Base-by-base conservation (phyloP, 306 rosid species). In the Castanopsis chinensis region DNA sequence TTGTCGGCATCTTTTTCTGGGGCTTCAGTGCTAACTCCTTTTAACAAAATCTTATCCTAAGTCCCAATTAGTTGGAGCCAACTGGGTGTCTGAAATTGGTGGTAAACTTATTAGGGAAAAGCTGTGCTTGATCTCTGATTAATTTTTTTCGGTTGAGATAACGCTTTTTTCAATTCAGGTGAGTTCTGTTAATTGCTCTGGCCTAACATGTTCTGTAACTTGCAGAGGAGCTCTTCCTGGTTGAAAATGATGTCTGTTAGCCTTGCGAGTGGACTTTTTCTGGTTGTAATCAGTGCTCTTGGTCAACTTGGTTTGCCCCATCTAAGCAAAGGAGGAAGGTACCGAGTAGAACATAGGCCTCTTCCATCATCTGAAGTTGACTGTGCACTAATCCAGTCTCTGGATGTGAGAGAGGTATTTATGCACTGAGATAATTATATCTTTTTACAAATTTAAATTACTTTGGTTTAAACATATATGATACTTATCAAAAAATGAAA, bases 211-310 rank as follows among this genome's bases (percentile, higher is more conserved):
- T 72, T 75, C 65, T 10, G 3, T 84, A 69, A 80, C 52, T 84
- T 78, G 75, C 86, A 92, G 99, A 88, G 86, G 74, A 86, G 78
- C 75, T 88, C 87, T 65, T 58, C 83, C 19, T 80, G 89, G 32
- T 80, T 81, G 65, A 89, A 83, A 81, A 76, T 87, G 69, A 61
- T 92, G 56, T 87, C 97, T 64, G 85, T 84, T 72, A 67, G 85
- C 75, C 78, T 91, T 83, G 93, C 89, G 65, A 89, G 86, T 81
- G 99, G 95, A 73, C 73, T 91, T 89, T 88, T 92, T 83, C 89
- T 94, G 52, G 81, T 85, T n/a, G 82, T 90, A 70, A 74, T 92
- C 75, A 81, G 86, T 84, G 93, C 89, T 75, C 63, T 94, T 28
- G 83, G 91, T 76, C 95, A 84, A 83, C 76, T 87, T 60, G 73